Conservation (phyloP, 768 basidiomycete genomes). For the Trichaptum fuscoviolaceum region DNA sequence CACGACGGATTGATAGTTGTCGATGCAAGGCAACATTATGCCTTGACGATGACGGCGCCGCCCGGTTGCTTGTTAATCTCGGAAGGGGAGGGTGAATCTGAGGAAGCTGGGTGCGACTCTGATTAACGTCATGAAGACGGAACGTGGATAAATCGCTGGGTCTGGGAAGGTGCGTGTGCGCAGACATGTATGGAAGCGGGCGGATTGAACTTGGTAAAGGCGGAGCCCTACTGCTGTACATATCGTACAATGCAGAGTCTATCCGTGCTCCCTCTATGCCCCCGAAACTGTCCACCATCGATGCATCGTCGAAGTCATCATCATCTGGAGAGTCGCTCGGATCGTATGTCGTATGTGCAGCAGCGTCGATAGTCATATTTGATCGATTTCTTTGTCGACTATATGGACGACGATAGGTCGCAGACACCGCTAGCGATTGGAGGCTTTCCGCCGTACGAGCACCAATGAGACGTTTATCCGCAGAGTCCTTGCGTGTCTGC, state of each 20-base stretch:
- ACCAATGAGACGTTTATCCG: slow-evolving; percentile 58
- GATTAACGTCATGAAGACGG: background rate
- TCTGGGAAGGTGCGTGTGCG: background rate
- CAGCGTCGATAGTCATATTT: background rate
- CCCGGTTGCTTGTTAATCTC: background rate
- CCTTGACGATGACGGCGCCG: background rate
- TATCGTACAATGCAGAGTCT: slow-evolving; percentile 62
- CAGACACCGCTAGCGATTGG: slow-evolving; percentile 47
- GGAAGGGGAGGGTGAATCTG: background rate
- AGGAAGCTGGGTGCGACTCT: background rate
- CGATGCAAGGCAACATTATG: slow-evolving; percentile 36
- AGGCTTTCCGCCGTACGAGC: slow-evolving; percentile 63
- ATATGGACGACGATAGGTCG: slow-evolving; percentile 15
- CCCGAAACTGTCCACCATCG: slow-evolving; percentile 30
- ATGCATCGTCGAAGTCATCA: slow-evolving; percentile 45
- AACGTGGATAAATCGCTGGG: background rate
- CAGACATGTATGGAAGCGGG: background rate
- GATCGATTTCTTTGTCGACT: background rate
- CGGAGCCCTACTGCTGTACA: slow-evolving; percentile 31
- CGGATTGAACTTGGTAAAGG: background rate
- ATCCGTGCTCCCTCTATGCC: slow-evolving; percentile 50
- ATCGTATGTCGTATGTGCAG: slow-evolving; percentile 22
- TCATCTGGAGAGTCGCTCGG: slow-evolving; percentile 54
- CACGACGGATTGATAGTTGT: slow-evolving; percentile 58
- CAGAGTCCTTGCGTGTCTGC: slow-evolving; percentile 42